Evolutionary conservation across 805 yeast species (phyloP), one percentile per base, ranked within the genome.

Genomic region (Teunomyces lycoperdinae): DNA sequence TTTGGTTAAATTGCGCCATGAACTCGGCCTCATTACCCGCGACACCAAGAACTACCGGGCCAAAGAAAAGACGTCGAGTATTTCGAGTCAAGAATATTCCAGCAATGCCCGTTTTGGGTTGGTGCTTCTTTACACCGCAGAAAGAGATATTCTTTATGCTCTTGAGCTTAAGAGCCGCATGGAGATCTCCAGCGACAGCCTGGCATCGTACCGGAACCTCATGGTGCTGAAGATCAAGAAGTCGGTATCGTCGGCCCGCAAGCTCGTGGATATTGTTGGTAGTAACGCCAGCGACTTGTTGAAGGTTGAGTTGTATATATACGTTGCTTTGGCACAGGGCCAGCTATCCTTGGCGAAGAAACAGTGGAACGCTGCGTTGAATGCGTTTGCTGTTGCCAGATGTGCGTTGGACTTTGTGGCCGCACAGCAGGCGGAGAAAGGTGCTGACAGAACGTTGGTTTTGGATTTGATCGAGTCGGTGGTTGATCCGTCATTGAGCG

Each of bases 121-220:
- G 34, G 66, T 89, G 24, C 64, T 81, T n/a, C 68, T 90, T 20
- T 71, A 81, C 48, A 76, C 78, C n/a, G 83, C 86, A 1, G 98
- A 94, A 65, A 78, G 96, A 60, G 87, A 89, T 55, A 70, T 83
- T 60, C 73, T 89, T 28, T 80, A 77, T 55, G 85, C 91, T 1
- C 75, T 81, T 62, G 90, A 85, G 63, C 73, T 83, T 45, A 79
- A 79, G 50, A 67, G 77, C 9, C 64, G 76, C 42, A 64, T 81
- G 50, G 88, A 81, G 51, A 74, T 81, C 35, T 77, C 78, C 49
- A 71, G 76, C 9, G 74, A 79, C 7, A 68, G 67, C 30, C 61
- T 70, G 54, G 71, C 77, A n/a, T 77, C 77, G 46, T 78, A 84
- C 50, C 64, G 58, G 54, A 67, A 61, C 38, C 61, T 73, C 49